phyloP scores from a whole-genome alignment of 2,329 filamentous ascomycete species.

The Monosporascus cannonballus region DNA sequence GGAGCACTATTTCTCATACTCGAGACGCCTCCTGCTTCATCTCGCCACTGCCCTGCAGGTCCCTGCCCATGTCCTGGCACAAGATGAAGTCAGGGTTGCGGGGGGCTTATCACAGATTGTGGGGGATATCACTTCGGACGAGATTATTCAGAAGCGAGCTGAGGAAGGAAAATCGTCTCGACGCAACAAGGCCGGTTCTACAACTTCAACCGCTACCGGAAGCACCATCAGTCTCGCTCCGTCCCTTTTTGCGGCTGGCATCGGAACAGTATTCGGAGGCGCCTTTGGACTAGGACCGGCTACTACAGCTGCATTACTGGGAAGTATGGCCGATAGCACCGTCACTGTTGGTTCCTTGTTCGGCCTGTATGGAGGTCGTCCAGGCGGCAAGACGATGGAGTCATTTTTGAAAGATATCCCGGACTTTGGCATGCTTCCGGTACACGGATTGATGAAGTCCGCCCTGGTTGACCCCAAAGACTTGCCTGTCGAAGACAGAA shows the following conservation, averaged over 20 bases:
- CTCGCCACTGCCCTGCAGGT: constrained; percentile 67
- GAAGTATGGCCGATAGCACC: constrained; percentile 71
- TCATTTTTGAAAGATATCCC: constrained; percentile 80
- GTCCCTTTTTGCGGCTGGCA: constrained; percentile 68
- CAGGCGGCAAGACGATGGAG: constrained; percentile 82
- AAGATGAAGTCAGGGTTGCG: constrained; percentile 71
- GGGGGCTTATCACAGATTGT: constrained; percentile 68
- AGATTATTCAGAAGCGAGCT: constrained; percentile 55
- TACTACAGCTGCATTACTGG: constrained; percentile 72
- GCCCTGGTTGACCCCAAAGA: constrained; percentile 44
- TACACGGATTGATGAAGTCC: constrained; percentile 45
- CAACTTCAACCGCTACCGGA: constrained; percentile 39
- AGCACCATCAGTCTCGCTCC: constrained; percentile 57
- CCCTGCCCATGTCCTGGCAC: constrained; percentile 55
- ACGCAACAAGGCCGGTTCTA: constrained; percentile 65
- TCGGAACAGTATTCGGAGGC: constrained; percentile 74
- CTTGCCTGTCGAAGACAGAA: constrained; percentile 51
- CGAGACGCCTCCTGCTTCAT: constrained; percentile 64
- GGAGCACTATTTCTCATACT: constrained; percentile 70
- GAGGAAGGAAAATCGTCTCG: constrained; percentile 60
- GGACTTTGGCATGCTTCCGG: constrained; percentile 80
- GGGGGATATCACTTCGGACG: constrained; percentile 60
- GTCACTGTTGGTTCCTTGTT: constrained; percentile 80
- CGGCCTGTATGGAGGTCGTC: constrained; percentile 80
- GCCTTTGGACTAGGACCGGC: constrained; percentile 63